Evolutionary conservation across 768 basidiomycete genomes (phyloP), one percentile per base, ranked within the genome.

Genomic region (Russula abietina): DNA sequence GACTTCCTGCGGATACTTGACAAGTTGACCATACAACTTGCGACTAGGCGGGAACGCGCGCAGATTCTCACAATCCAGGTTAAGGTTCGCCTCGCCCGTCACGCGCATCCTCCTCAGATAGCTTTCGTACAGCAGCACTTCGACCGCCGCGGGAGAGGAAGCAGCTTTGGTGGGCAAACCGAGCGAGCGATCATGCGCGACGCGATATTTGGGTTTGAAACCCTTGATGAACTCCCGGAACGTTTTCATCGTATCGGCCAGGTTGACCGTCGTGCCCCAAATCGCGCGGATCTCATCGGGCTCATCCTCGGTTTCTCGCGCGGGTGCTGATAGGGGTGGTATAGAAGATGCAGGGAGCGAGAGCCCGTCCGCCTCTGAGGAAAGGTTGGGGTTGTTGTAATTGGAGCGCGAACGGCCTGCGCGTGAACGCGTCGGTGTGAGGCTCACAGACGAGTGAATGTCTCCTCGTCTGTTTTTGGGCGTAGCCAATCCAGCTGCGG

Each of bases 251-350:
- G 91, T 89, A 72, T 96, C 90, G 3, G 85, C 81, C 30, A 99
- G 80, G 67, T 91, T 90, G 69, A 99, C 94, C 1, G 92, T 95
- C 0, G 97, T 99, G 33, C 97, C 97, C 96, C 97, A 99, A 64
- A 99, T 92, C 26, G 93, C 93, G 59, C 91, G 82, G 55, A 93
- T 89, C 67, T 91, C 91, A 60, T 91, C 90, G 0, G 87, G 88
- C 59, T 88, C 87, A 64, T 89, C 87, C 64, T 88, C 89, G 14
- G 82, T 83, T 16, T 82, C 83, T 1, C 73, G 79, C 32, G 77
- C 81, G 17, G 81, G 84, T 8, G 80, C 89, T 57, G 87, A 89
- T 46, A 86, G 81, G 57, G 75, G 75, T 30, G 75, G 78, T 14
- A 70, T 81, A 56, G 81, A 84, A 4, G 86, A 87, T 24, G 77